Base-by-base conservation (phyloP, 345 rosid genomes). In the Erodium maritimum region DNA sequence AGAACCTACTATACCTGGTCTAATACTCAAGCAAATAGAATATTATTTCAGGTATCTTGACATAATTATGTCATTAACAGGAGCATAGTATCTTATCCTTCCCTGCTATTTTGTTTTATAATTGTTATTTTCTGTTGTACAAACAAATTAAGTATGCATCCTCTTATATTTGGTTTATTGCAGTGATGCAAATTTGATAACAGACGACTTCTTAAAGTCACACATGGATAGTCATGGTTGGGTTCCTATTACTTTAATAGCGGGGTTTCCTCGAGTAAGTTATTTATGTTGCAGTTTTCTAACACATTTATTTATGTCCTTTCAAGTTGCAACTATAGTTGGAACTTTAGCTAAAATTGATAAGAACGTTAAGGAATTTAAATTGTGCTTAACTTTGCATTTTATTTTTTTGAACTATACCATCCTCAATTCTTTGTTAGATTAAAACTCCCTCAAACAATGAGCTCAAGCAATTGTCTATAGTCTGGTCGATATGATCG, bases 1-100 rank as follows among this genome's bases (percentile, higher is more conserved):
- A 21, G 81, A 77, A 20, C 57, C 66, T 66, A 52, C 65, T 50
- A 25, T 80, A 57, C 46, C 67, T 53, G 62, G 54, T 17, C 46
- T 60, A 71, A 23, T 84, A 72, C 59, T 79, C 46, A 50, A 53
- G 50, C 90, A 84, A 69, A 84, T 84, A 52, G 81, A 84, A 48
- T 84, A 81, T 67, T 84, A 84, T 70, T 84, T 84, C 81, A 84
- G 90, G 90, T 81, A 65, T 29, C 37, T 52, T 55, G n/a, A 37
- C 22, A 18, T 16, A 23, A 0, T 23, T 3, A 23, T 18, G 21
- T 10, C 55, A 4, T 23, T 23, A 5, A 18, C 22, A 34, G 29
- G 20, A 54, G 14, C 56, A 52, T n/a, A n/a, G 11, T 16, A 18
- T 54, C 1, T 54, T 5, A 13, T 5, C 9, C 23, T 3, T 2